Base-by-base conservation (phyloP, 2,329 filamentous ascomycete species). In the Fusarium setosum region DNA sequence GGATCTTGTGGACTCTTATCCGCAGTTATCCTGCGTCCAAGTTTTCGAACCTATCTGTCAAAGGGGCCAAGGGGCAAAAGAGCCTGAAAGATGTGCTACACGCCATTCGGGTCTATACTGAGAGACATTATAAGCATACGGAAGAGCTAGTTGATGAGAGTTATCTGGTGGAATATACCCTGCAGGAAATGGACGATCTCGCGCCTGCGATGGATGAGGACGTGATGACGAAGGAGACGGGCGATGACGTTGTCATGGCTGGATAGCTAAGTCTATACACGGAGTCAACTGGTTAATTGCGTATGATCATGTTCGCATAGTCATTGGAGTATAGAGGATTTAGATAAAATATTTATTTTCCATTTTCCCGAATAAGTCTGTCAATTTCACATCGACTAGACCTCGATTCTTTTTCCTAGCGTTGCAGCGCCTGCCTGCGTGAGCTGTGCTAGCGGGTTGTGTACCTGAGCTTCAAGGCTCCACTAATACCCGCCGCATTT, bases 91-190 rank as follows among this genome's bases (percentile, higher is more conserved):
- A 97, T 72, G 89, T 99, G 4, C 77, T 97, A 35, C 91, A 95
- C 69, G 95, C 91, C n/a, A 83, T 99, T 59, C 90, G 88, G 70
- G 92, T 91, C 15, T 98, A 99, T 76, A 97, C 94, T 0, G 94
- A 98, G 78, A 87, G 94, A 67, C 96, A 99, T 77, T 97, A 97
- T 77, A 91, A 90, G 77, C 86, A 95, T 54, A 86, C 96, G 70
- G 94, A 97, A 76, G 95, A 97, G 73, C 81, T 97, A 70, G 88
- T 94, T 37, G 95, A 98, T 75, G 96, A 98, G 82, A 97, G 94
- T 74, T 98, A 94, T 79, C 80, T 99, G 72, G 87, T 98, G 37
- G 93, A 97, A 78, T 98, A 96, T 85, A 96, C 95, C 64, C 82
- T 98, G 64, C 87, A 90, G 73, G 92, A 97, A 81, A 98, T 98